These are phyloP conservation scores for Mesembryanthemum crystallinum DNA, from an alignment of 148 eudicot genomes.

Conservation along the genomic window DNA sequence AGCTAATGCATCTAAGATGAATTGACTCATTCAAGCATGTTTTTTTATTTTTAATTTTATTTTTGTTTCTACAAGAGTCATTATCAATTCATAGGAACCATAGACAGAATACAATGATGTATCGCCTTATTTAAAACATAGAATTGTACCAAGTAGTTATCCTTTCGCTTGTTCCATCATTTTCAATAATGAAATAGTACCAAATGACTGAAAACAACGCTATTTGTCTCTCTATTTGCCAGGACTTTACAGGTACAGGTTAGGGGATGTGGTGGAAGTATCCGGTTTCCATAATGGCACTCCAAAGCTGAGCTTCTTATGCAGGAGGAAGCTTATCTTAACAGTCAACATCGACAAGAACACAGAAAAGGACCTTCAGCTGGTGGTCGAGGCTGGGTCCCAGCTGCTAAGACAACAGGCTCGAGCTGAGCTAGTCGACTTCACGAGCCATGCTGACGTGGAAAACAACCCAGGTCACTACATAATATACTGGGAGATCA, in stretches of 20 bases:
- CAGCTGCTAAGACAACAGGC: constrained; percentile 36
- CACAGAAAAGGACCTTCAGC: constrained; percentile 76
- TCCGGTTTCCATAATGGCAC: constrained; percentile 53
- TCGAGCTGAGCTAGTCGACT: constrained; percentile 60
- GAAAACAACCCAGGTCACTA: constrained; percentile 64
- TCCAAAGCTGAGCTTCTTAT: constrained; percentile 64
- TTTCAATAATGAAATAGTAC: background rate
- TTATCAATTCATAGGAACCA: too few relatives aligned
- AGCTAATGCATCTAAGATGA: background rate
- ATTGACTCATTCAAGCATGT: background rate
- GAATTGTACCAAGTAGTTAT: constrained; percentile 2
- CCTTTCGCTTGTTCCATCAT: constrained; percentile 2
- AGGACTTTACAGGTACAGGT: constrained; percentile 74
- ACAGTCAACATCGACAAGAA: constrained; percentile 81
- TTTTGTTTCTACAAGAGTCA: background rate
- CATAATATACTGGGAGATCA: constrained; percentile 74
- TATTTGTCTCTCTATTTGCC: background rate
- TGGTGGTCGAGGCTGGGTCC: constrained; percentile 56
- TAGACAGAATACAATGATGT: too few relatives aligned
- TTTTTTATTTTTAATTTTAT: too few relatives aligned
- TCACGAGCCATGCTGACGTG: constrained; percentile 70
- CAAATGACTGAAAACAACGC: background rate
- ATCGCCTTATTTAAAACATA: too few relatives aligned
- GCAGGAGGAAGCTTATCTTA: constrained; percentile 64
- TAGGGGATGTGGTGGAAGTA: constrained; percentile 80